Evolutionary conservation across 176 grass and related monocot genomes (phyloP).

Genomic region (Cocos nucifera): DNA sequence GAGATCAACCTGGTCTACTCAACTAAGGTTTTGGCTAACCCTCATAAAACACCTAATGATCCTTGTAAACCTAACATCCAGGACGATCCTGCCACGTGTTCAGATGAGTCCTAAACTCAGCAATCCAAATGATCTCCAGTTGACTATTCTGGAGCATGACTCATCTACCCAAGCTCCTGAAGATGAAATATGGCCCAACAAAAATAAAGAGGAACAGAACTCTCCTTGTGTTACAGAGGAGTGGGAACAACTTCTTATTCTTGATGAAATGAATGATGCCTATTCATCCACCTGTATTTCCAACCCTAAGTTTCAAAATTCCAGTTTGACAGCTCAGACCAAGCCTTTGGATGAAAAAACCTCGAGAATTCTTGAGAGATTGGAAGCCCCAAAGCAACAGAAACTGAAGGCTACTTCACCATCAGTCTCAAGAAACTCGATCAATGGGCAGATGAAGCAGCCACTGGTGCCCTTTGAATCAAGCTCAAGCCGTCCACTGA

Average conservation of each 20-base stretch:
- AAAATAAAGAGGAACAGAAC: constrained; percentile 28
- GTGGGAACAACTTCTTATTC: constrained; percentile 74
- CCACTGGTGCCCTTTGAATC: constrained; percentile 45
- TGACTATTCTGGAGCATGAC: constrained; percentile 25
- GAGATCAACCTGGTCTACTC: too few species aligned
- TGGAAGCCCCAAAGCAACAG: constrained; percentile 72
- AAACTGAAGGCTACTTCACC: constrained; percentile 23
- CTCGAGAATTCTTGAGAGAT: constrained; percentile 69
- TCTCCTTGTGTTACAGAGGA: constrained; percentile 44
- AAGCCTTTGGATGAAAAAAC: constrained; percentile 74
- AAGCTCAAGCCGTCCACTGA: constrained; percentile 50
- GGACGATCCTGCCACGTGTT: background rate
- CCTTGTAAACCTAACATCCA: too few species aligned
- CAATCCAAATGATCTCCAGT: constrained; percentile 15
- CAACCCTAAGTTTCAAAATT: constrained; percentile 22
- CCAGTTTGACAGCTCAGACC: constrained; percentile 22
- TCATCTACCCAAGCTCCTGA: constrained; percentile 19
- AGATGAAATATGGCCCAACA: constrained; percentile 19
- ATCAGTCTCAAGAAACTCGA: constrained; percentile 13
- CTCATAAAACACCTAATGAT: too few species aligned
- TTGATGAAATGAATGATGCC: constrained; percentile 37
- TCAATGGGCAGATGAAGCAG: constrained; percentile 39
- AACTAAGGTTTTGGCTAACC: too few species aligned
- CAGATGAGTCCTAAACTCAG: constrained; percentile 4
- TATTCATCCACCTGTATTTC: constrained; percentile 18